Evolutionary conservation across 345 rosid genomes (phyloP).

Genomic region (Erodium maritimum): DNA sequence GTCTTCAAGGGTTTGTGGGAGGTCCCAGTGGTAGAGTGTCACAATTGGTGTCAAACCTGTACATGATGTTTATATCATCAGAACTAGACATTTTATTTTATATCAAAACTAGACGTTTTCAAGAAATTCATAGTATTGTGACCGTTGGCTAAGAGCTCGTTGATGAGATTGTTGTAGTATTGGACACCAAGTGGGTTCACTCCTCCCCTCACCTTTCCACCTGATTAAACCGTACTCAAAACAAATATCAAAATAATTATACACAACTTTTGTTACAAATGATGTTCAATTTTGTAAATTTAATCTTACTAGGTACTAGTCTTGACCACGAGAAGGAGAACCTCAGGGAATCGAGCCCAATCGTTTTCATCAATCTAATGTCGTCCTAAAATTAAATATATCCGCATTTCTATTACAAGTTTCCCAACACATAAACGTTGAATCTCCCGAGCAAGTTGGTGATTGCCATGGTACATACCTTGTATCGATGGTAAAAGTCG

Average conservation of each 20-base stretch:
- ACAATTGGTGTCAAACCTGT: neutral
- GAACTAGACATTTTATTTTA: too few relatives aligned
- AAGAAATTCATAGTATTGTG: neutral
- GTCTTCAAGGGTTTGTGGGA: slow-evolving; percentile 14
- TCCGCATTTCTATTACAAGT: too few relatives aligned
- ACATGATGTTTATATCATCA: neutral
- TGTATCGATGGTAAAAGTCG: slow-evolving; percentile 18
- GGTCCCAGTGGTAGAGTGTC: slow-evolving; percentile 9
- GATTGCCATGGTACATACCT: slow-evolving; percentile 5
- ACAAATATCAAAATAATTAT: neutral
- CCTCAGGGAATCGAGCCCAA: slow-evolving; percentile 21
- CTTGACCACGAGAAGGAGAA: slow-evolving; percentile 27
- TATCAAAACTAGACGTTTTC: neutral
- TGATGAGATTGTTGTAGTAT: slow-evolving; percentile 21
- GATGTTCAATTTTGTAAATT: too few relatives aligned
- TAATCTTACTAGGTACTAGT: slow-evolving; percentile 18
- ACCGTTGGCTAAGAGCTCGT: slow-evolving; percentile 23
- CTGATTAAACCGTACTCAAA: neutral
- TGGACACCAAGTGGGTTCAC: slow-evolving; percentile 13
- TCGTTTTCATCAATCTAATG: slow-evolving; percentile 16
- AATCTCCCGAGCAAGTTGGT: too few relatives aligned
- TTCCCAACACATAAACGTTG: too few relatives aligned
- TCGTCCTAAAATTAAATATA: slow-evolving; percentile 10
- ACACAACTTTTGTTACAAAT: too few relatives aligned
- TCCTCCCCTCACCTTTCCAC: slow-evolving; percentile 16